A percentile compares a stretch with the other conserved stretches of the same genome.
These are phyloP conservation scores for Suhomyces prunicola DNA, from an alignment of 805 yeast species.

Conservation along the genomic window DNA sequence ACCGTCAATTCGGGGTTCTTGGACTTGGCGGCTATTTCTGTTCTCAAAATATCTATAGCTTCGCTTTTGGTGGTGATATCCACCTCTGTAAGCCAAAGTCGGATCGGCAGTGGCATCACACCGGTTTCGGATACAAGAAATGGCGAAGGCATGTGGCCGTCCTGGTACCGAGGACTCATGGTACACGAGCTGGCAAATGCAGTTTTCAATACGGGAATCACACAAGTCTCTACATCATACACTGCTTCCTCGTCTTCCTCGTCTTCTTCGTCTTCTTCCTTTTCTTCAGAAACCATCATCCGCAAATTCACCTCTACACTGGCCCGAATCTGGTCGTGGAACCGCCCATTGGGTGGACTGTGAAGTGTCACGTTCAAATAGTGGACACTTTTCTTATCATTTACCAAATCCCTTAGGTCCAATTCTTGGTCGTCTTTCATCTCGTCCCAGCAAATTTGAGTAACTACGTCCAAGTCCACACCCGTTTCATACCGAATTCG, in stretches of 20 bases:
- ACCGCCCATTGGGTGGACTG: slow-evolving; percentile 15
- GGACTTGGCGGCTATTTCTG: slow-evolving; percentile 20
- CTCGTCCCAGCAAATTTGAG: slow-evolving; percentile 31
- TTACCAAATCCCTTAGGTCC: slow-evolving; percentile 15
- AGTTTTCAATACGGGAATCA: slow-evolving; percentile 21
- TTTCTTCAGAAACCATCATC: slow-evolving; percentile 20
- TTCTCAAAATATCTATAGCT: slow-evolving; percentile 13
- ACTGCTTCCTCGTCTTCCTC: slow-evolving; percentile 16
- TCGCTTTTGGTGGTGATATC: background rate
- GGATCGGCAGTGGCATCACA: slow-evolving; percentile 29
- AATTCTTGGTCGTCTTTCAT: slow-evolving; percentile 41
- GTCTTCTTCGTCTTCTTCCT: slow-evolving; percentile 12
- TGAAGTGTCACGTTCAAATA: slow-evolving; percentile 21
- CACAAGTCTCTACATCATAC: slow-evolving; percentile 21
- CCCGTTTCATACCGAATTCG: slow-evolving; percentile 12
- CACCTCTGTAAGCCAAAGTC: slow-evolving; percentile 25
- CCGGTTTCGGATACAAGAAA: slow-evolving; percentile 25
- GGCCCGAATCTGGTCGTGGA: slow-evolving; percentile 4
- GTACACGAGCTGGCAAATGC: slow-evolving; percentile 22
- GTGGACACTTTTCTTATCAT: slow-evolving; percentile 8
- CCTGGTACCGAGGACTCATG: slow-evolving; percentile 25
- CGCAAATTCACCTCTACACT: slow-evolving; percentile 20
- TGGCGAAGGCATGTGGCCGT: slow-evolving; percentile 37
- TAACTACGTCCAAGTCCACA: slow-evolving; percentile 12
- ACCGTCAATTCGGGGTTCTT: slow-evolving; percentile 26